Base-by-base conservation (phyloP, 2,329 filamentous ascomycete genomes). In the Aureobasidium lini region DNA sequence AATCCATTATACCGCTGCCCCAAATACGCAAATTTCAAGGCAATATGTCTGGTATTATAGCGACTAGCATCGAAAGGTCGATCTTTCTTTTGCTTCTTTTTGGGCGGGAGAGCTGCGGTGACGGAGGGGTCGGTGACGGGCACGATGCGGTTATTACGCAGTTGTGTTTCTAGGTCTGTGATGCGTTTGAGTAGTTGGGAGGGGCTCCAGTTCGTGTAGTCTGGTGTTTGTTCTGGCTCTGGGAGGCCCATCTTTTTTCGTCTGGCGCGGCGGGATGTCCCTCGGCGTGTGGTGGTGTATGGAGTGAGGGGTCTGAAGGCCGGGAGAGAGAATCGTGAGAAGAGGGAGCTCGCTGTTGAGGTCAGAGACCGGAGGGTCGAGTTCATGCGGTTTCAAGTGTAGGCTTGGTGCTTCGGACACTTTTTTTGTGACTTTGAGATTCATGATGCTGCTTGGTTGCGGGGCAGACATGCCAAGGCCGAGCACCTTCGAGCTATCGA, bases 1-100 rank as follows among this genome's bases (percentile, higher is more conserved):
- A 91, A 95, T 1, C 94, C 94, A 73, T 94, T 93, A 73, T 97
- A 99, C 59, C 84, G 83, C 71, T 90, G 89, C 48, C 94, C 94
- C 37, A 97, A 77, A 71, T 99, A 99, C 40, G 94, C 92, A 63
- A 99, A 85, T 73, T 96, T 97, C 61, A 99, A 78, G 7, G 93
- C 94, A 63, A 99, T 88, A 62, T 87, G 84, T 48, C 94, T 84
- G 1, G 90, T 95, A 37, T 84, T 82, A 72, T 96, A 96, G 69
- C 85, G 88, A 13, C 84, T 85, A 0, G 89, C 84, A 70, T 97
- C 90, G 68, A 96, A 86, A 75, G 79, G 66, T 75, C 81, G 70
- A 61, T 69, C 61, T 23, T 69, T 65, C n/a, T 74, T 71, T 54
- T 70, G 57, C 16, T 60, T 59, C 58, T 65, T 66, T 31, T 62